Base-by-base conservation (phyloP, 1,139 yeast genomes). In the Zygosaccharomyces pseudobailii region DNA sequence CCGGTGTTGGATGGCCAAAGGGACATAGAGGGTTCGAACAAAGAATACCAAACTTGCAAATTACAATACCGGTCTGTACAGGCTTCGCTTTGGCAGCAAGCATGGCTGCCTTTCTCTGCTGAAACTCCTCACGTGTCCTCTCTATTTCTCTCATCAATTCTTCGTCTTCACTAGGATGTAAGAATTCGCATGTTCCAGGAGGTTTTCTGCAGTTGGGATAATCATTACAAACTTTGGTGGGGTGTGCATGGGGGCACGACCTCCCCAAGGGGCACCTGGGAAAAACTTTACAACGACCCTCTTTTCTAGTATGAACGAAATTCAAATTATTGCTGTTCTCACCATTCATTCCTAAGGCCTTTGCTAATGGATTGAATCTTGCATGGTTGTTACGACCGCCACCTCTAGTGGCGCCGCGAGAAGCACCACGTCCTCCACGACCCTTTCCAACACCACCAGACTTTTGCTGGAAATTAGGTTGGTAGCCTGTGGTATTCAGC, bases 1-100 rank as follows among this genome's bases (percentile, higher is more conserved):
- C 86, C 1, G 95, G 94, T 1, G 96, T 87, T 41, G 96, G 96
- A 62, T 88, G 96, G 25, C 90, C 96, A 71, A 83, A 87, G 23
- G 89, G 88, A 71, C 96, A 88, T 53, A 78, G 69, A 51, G 82
- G 88, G 61, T 85, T 86, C 25, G 85, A 73, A 67, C 96, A 88
- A 45, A 80, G 69, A 28, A 76, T 72, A 34, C 92, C 94, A 66
- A 78, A 88, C 65, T 84, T 85, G 71, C 96, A 88, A 36, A 83
- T 62, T 4, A 79, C 76, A 49, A 80, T 74, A 39, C 82, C 79
- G 17, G 70, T 65, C 51, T 63, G 71, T 53, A 54, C 65, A 38
- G 60, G 64, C 50, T 63, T 67, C 55, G 45, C 50, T 61, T 55
- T 65, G 8, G 66, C 64, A 49, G 65, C 68, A 53, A 59, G 55